phyloP scores from a whole-genome alignment of 2,329 filamentous ascomycete species.

The Botryotinia convoluta region DNA sequence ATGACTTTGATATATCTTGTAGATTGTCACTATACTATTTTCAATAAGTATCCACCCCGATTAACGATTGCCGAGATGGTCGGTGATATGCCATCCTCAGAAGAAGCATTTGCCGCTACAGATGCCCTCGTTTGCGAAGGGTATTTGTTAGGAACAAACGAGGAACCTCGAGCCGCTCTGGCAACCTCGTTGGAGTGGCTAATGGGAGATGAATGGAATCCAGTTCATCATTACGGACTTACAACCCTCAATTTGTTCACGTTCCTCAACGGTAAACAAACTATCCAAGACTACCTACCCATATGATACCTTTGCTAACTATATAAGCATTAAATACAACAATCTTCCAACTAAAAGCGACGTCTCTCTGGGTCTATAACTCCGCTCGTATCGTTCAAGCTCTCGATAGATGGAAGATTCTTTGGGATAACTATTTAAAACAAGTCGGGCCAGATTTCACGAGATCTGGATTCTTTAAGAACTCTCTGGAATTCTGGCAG shows the following conservation, averaged over 20 bases:
- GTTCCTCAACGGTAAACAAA: not conserved
- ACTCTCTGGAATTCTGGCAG: slow-evolving; percentile 12
- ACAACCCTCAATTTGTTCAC: not conserved
- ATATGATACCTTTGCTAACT: not conserved
- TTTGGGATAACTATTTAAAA: not conserved
- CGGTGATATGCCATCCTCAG: slow-evolving; percentile 11
- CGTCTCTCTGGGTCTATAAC: not conserved
- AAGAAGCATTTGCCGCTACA: slow-evolving; percentile 8
- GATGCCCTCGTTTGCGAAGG: slow-evolving; percentile 11
- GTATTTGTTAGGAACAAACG: not conserved
- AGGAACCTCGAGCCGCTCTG: not conserved
- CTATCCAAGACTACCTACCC: not conserved
- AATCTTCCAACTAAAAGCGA: not conserved
- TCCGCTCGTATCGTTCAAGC: not conserved
- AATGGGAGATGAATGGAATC: slow-evolving; percentile 4
- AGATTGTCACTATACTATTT: not conserved
- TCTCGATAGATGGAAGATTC: slow-evolving; percentile 11
- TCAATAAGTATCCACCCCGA: not conserved
- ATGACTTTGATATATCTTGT: slow-evolving; percentile 5
- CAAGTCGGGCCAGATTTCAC: not conserved
- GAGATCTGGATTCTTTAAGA: not conserved
- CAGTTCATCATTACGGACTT: not conserved
- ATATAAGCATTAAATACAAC: not conserved
- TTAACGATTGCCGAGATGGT: not conserved
- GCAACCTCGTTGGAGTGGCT: not conserved